Evolutionary conservation across 2,329 filamentous ascomycete genomes (phyloP).

Genomic region (Didymella lethalis): DNA sequence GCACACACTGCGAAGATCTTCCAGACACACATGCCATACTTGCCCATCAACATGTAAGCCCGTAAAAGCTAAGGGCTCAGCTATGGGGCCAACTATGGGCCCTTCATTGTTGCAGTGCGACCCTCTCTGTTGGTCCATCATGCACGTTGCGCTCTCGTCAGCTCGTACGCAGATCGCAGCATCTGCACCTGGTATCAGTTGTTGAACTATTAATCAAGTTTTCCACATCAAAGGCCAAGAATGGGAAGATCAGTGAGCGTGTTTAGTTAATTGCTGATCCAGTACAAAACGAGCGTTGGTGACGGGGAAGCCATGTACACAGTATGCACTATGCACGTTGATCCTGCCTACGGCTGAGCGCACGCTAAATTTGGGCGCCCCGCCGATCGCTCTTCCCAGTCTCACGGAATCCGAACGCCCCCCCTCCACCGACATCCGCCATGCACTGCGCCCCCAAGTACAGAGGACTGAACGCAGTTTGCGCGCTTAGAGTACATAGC

Average conservation of each 20-base stretch:
- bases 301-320: conserved; percentile 1
- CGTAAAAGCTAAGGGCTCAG: not conserved
- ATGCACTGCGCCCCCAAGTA: conserved; percentile 15
- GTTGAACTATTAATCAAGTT: not conserved
- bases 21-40: not conserved
- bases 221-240: not conserved
- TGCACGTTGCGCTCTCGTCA: conserved; percentile 2
- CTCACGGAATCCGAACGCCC: conserved; percentile 18
- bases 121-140: not conserved
- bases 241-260: not conserved
- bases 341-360: conserved; percentile 20
- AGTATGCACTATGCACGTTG: not conserved
- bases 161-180: not conserved
- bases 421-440: conserved; percentile 13
- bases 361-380: conserved; percentile 15
- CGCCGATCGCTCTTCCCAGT: conserved; percentile 17
- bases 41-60: not conserved
- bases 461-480: conserved; percentile 9
- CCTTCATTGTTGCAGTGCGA: conserved; percentile 1
- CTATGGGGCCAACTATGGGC: not conserved
- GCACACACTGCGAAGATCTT: conserved; percentile 5
- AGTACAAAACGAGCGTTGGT: not conserved
- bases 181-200: not conserved
- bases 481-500: conserved; percentile 1
- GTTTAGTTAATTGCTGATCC: not conserved